Evolutionary conservation across 805 yeast species (phyloP).

Genomic region (Candida krabiensis): DNA sequence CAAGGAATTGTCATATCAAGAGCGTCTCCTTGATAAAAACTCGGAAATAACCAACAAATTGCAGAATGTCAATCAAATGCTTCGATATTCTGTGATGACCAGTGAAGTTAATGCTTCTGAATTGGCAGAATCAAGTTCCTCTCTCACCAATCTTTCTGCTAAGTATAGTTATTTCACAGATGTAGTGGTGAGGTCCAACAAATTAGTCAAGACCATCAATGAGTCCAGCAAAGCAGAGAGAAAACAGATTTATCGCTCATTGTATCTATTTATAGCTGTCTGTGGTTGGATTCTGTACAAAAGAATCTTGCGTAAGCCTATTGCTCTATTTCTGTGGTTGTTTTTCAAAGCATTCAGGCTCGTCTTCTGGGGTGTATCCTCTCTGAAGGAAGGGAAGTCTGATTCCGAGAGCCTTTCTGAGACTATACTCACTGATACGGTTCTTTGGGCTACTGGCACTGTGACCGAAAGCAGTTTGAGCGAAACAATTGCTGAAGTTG

Average conservation of each 20-base stretch:
- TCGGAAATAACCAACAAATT: slow-evolving; percentile 45
- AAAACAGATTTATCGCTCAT: slow-evolving; percentile 45
- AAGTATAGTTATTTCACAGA: slow-evolving; percentile 42
- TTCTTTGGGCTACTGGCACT: not conserved
- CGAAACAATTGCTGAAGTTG: not conserved
- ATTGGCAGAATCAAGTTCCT: slow-evolving; percentile 45
- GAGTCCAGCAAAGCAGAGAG: slow-evolving; percentile 51
- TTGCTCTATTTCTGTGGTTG: slow-evolving; percentile 46
- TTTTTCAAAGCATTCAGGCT: slow-evolving; percentile 37
- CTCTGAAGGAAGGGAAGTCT: slow-evolving; percentile 3
- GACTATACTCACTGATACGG: slow-evolving; percentile 1
- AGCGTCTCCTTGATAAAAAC: slow-evolving; percentile 46
- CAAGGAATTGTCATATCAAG: slow-evolving; percentile 34
- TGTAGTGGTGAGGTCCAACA: slow-evolving; percentile 41
- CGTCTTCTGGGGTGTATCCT: slow-evolving; percentile 16
- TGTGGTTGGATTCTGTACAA: slow-evolving; percentile 52
- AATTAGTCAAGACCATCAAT: slow-evolving; percentile 50
- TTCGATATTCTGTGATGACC: slow-evolving; percentile 50
- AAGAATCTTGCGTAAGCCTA: slow-evolving; percentile 46
- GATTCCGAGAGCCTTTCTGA: not conserved
- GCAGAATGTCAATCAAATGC: slow-evolving; percentile 47
- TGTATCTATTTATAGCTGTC: slow-evolving; percentile 45
- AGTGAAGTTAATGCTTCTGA: slow-evolving; percentile 51
- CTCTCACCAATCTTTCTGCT: slow-evolving; percentile 40
- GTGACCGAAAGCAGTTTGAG: not conserved